phyloP scores from a whole-genome alignment of 768 basidiomycete genomes.

The Tulasnella sp. region DNA sequence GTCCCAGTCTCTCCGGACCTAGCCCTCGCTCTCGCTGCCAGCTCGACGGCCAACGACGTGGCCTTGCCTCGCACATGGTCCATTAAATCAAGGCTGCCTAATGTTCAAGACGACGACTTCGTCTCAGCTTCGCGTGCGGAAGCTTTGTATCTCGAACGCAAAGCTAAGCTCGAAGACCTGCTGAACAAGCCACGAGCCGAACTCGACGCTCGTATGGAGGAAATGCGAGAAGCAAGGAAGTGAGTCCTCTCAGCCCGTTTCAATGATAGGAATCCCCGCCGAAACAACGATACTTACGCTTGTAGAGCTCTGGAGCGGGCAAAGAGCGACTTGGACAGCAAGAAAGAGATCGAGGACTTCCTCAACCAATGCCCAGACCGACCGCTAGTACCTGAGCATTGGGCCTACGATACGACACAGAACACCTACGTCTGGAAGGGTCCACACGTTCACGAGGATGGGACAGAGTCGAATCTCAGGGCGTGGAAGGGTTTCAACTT shows the following conservation, averaged over 20 bases:
- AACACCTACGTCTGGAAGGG: not conserved
- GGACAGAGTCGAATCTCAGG: not conserved
- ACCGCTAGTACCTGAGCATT: not conserved
- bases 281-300: not conserved
- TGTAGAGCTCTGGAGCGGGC: not conserved
- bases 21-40: too few relatives aligned
- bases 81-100: too few relatives aligned
- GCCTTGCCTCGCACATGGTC: too few relatives aligned
- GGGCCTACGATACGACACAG: not conserved
- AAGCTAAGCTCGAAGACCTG: too few relatives aligned
- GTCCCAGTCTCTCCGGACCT: too few relatives aligned
- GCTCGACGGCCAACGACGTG: too few relatives aligned
- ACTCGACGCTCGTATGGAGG: too few relatives aligned
- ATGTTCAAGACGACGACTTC: too few relatives aligned
- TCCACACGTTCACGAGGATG: not conserved
- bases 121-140: too few relatives aligned
- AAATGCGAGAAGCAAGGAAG: too few relatives aligned
- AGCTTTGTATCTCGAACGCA: too few relatives aligned
- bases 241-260: not conserved
- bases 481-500: not conserved
- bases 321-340: not conserved
- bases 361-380: not conserved
- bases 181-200: too few relatives aligned
- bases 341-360: not conserved
- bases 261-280: not conserved